Base-by-base conservation (phyloP, 306 rosid species). In the Acacia crassicarpa region DNA sequence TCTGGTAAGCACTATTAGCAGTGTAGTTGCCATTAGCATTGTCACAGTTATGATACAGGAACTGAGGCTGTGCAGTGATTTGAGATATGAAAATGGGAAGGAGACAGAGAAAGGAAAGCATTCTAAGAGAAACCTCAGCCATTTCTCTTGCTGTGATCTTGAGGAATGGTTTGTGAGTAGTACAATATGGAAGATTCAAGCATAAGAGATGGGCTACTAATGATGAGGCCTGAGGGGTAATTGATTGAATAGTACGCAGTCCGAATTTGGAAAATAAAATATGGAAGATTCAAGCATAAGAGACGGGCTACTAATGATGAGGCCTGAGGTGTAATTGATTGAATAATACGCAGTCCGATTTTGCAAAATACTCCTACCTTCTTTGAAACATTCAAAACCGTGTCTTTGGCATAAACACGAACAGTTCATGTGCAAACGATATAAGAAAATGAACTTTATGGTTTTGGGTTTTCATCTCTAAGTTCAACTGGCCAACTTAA, bases 1-100 rank as follows among this genome's bases (percentile, higher is more conserved):
- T 45, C 1, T 79, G 30, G 82, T 88, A 89, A 80, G 88, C 63
- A 67, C 90, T 81, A 48, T 85, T 78, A 9, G 77, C 43, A 32
- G 90, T 85, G 91, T 86, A 91, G 75, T 87, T 86, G 2, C 93
- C 91, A 0, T 27, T 70, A 5, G 56, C 46, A 70, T 82, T 1
- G 1, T 4, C 4, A 61, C 90, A 90, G 22, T 1, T 0, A 3
- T 46, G 1, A 69, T 0, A 8, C 9, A 32, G 44, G 80, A 77
- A 84, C 23, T 4, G 4, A 45, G 76, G 74, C 51, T 79, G 88
- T 41, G 85, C 89, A 0, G n/a, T 38, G 68, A 86, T 30, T 35
- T 74, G 85, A 41, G 75, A 67, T 62, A 49, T 22, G 71, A 82
- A 67, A 22, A 68, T 51, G 45, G 80, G 0, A 73, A 74, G 49